Conservation (phyloP, 1,284 basidiomycete species). For the Cutaneotrichosporon sp. region DNA sequence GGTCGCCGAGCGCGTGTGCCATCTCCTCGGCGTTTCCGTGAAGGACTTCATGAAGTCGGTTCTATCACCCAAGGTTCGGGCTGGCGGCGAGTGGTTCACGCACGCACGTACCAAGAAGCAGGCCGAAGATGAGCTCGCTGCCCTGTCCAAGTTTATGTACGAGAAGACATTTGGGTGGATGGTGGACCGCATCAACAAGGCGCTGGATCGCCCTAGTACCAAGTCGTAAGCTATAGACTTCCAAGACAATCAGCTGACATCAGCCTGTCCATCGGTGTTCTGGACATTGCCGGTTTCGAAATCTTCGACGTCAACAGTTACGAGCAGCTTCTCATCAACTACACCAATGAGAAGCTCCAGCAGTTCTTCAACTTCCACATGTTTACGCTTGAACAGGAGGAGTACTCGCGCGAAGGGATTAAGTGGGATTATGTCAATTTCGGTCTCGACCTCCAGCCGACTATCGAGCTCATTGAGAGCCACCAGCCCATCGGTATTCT, state of each 20-base stretch:
- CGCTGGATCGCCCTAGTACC: slow-evolving; percentile 83
- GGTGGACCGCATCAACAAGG: slow-evolving; percentile 92
- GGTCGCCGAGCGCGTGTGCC: slow-evolving; percentile 78
- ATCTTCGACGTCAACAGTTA: slow-evolving; percentile 79
- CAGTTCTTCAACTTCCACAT: slow-evolving; percentile 99
- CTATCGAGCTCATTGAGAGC: slow-evolving; percentile 93
- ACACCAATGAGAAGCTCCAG: slow-evolving; percentile 95
- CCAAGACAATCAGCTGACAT: neutral
- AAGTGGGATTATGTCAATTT: slow-evolving; percentile 99
- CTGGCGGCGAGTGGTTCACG: slow-evolving; percentile 94
- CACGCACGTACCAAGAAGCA: slow-evolving; percentile 89
- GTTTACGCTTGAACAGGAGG: slow-evolving; percentile 99
- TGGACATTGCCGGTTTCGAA: slow-evolving; percentile 99
- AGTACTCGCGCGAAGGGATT: slow-evolving; percentile 94
- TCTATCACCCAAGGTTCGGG: slow-evolving; percentile 80
- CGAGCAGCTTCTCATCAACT: slow-evolving; percentile 98
- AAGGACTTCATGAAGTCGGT: slow-evolving; percentile 85
- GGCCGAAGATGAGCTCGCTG: slow-evolving; percentile 85
- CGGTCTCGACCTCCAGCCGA: slow-evolving; percentile 93
- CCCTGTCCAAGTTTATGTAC: slow-evolving; percentile 93
- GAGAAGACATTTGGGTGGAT: slow-evolving; percentile 93
- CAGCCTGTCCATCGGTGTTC: slow-evolving; percentile 87
- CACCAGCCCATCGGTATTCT: slow-evolving; percentile 74
- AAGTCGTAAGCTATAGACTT: slow-evolving; percentile 58
- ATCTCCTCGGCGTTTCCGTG: slow-evolving; percentile 86